Evolutionary conservation across 495 filamentous ascomycete genomes (phyloP).

Genomic region (Podospora didyma): DNA sequence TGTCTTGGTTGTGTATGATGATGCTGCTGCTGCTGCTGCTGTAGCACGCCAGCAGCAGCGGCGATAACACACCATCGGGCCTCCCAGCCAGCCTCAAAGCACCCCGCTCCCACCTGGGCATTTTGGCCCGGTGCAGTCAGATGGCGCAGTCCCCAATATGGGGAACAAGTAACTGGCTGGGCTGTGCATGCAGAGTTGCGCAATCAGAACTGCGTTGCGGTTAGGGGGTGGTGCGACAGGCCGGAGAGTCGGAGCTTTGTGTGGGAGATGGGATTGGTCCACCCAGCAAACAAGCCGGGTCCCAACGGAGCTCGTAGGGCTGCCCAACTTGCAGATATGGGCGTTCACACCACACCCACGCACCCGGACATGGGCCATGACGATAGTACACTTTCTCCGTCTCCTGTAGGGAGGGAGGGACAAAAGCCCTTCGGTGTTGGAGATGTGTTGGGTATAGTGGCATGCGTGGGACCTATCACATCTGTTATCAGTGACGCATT

Average conservation of each 20-base stretch:
- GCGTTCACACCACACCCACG: neutral
- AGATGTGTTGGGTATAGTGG: too few relatives aligned
- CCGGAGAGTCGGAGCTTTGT: neutral
- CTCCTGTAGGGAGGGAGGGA: neutral
- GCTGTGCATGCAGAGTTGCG: slow-evolving; percentile 1
- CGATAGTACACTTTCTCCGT: neutral
- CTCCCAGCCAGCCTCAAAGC: neutral
- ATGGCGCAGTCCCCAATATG: neutral
- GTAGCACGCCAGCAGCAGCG: too few relatives aligned
- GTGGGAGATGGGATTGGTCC: neutral
- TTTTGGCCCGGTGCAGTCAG: neutral
- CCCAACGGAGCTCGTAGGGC: slow-evolving; percentile 11
- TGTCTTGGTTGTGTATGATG: too few relatives aligned
- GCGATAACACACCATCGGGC: too few relatives aligned
- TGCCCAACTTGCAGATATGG: neutral
- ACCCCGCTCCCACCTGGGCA: neutral
- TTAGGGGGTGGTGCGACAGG: neutral
- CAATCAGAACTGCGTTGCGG: neutral
- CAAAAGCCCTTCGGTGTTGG: neutral
- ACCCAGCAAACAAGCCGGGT: neutral
- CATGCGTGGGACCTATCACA: neutral
- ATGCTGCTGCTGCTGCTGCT: too few relatives aligned
- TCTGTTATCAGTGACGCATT: slow-evolving; percentile 1
- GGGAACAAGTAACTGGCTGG: neutral
- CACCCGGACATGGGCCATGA: neutral